These are phyloP conservation scores for Dunaliella primolecta DNA, from an alignment of 139 green algal genomes.

Conservation along the genomic window DNA sequence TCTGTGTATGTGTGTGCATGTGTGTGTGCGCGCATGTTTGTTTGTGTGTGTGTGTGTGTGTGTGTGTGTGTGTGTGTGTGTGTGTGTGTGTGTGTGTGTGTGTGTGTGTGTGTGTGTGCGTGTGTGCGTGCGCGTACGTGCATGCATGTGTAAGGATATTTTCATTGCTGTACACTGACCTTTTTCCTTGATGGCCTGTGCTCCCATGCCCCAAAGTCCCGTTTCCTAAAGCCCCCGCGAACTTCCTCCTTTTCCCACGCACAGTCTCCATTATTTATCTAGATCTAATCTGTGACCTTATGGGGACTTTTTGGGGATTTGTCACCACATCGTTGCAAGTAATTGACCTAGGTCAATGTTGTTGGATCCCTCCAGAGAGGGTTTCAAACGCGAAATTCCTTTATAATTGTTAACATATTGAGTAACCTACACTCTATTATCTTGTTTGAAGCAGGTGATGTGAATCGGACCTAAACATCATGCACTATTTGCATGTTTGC, in stretches of 20 bases:
- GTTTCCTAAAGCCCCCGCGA: no score
- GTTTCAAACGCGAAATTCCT: no score
- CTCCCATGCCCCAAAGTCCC: no score
- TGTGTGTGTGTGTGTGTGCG: constrained; percentile 9
- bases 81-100: constrained; percentile 6
- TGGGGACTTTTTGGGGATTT: background rate
- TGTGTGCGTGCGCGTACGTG: background rate
- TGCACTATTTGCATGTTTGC: no score
- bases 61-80: constrained; percentile 1
- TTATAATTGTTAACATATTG: no score
- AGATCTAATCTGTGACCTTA: background rate
- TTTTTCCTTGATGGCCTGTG: background rate
- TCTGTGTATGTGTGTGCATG: no score
- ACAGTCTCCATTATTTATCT: background rate
- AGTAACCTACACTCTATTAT: no score
- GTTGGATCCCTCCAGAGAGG: background rate
- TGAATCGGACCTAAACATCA: no score
- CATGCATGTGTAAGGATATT: background rate
- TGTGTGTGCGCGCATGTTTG: background rate
- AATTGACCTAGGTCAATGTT: background rate
- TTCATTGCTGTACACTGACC: background rate
- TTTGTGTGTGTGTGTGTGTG: background rate
- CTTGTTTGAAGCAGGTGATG: no score
- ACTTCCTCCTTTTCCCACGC: no score
- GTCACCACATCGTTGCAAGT: background rate